A percentile compares a stretch with the other conserved stretches of the same genome.
These are phyloP conservation scores for Cyclaneusma minus DNA, from an alignment of 2,329 filamentous ascomycete species.

Conservation along the genomic window DNA sequence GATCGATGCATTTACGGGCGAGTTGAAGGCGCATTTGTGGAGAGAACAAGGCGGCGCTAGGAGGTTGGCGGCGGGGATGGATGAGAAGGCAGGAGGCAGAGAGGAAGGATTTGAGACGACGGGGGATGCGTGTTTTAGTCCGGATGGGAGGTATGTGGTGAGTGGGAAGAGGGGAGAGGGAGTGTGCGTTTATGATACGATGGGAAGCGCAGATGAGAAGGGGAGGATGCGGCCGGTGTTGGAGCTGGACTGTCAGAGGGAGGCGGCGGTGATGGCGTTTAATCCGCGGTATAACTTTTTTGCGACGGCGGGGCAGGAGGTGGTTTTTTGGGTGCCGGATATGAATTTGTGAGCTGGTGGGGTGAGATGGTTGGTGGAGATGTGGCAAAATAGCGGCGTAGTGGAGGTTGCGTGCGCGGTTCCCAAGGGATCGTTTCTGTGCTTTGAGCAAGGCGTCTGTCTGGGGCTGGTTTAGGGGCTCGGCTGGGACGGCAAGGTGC, in stretches of 20 bases:
- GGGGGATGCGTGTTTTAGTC: constrained; percentile 76
- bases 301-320: constrained; percentile 74
- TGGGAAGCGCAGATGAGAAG: constrained; percentile 39
- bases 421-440: too few relatives aligned
- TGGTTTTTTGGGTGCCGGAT: constrained; percentile 66
- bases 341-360: too few relatives aligned
- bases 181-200: constrained; percentile 74
- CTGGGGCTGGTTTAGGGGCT: too few relatives aligned
- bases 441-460: too few relatives aligned
- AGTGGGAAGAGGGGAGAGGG: constrained; percentile 59
- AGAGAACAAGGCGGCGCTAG: constrained; percentile 37
- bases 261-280: constrained; percentile 63
- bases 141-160: constrained; percentile 78
- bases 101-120: constrained; percentile 33
- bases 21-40: constrained; percentile 57
- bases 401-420: too few relatives aligned
- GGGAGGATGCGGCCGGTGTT: constrained; percentile 38
- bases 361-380: too few relatives aligned
- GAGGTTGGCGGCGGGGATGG: constrained; percentile 29
- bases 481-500: too few relatives aligned
- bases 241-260: constrained; percentile 50
- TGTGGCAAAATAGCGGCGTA: too few relatives aligned
- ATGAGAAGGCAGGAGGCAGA: constrained; percentile 6
- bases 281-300: constrained; percentile 89
- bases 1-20: constrained; percentile 82